Evolutionary conservation across 108 stramenopile species (phyloP).

Genomic region (Pseudonitzschia delicatissima): DNA sequence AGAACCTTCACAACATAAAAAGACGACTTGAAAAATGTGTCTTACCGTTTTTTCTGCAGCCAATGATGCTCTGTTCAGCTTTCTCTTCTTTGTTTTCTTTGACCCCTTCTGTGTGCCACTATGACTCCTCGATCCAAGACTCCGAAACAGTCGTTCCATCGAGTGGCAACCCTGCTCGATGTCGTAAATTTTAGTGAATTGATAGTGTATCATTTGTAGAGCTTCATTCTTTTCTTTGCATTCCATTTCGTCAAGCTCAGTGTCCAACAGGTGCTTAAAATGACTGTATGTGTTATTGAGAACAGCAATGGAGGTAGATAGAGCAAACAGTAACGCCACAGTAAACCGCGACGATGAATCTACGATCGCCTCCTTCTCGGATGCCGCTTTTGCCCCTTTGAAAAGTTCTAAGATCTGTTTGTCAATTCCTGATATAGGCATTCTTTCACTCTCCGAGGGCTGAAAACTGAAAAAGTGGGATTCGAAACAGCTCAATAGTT

Average conservation of each 20-base stretch:
- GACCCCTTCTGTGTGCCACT: background rate
- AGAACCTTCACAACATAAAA: background rate
- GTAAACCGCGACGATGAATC: conserved; percentile 14
- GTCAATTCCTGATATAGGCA: background rate
- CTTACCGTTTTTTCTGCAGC: conserved; percentile 7
- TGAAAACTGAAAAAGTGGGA: background rate
- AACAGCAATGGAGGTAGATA: conserved; percentile 20
- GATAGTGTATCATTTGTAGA: conserved; percentile 23
- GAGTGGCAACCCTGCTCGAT: conserved; percentile 7
- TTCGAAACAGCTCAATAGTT: background rate
- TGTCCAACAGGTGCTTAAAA: background rate
- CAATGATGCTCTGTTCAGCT: background rate
- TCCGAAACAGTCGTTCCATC: conserved; percentile 15
- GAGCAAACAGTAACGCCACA: conserved; percentile 22
- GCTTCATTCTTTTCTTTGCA: conserved; percentile 1
- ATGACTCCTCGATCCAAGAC: conserved; percentile 3
- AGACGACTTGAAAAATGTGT: background rate
- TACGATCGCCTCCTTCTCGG: conserved; percentile 13
- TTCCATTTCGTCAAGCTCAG: background rate
- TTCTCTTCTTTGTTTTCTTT: background rate
- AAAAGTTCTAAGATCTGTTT: conserved; percentile 7
- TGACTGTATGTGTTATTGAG: conserved; percentile 26
- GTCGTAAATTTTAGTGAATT: conserved; percentile 32
- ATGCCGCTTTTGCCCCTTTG: background rate
- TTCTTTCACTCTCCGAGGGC: background rate